Evolutionary conservation across 352 stramenopile genomes (phyloP), one percentile per base, ranked within the genome.

Genomic region (Pythium utonaiense): DNA sequence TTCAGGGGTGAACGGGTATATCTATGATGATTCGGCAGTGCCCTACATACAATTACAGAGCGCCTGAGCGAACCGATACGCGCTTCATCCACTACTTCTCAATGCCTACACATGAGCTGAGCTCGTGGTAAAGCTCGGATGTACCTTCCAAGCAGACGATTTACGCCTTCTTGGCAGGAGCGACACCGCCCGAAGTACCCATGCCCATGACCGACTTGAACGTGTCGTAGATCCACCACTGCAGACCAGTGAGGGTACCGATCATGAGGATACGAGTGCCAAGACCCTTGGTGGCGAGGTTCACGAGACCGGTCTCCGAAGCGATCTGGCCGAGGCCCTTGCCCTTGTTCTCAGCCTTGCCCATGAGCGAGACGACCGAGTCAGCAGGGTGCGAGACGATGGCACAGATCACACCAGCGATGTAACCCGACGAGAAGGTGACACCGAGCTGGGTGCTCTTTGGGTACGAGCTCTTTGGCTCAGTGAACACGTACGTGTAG

Each of bases 301-400:
- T 91, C 55, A 75, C 62, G 41, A 93, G 41, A 27, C 86, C 86
- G 31, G 80, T 85, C 68, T 95, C 86, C 58, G 67, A 88, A 44
- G 85, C 83, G 49, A 97, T 97, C 70, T 91, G 77, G 58, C 83
- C 86, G n/a, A 97, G 89, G 61, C 78, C 74, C 80, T 96, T 96
- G 67, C 85, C 85, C 70, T 91, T 90, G 83, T 96, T 97, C 64
- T 92, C 83, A 27, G 81, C 67, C 80, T 96, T 95, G 73, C 89
- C 88, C 86, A 96, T 96, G 79, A 99, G 98, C 50, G 96, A 99
- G 65, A 99, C 91, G 53, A 99, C 88, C 44, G 96, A 99, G 83
- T 99, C 97, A 50, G 97, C 96, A 54, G 97, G 97, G 87, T 99
- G 97, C 70, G 97, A 99, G 65, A 99, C 98, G 65, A 99, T 97